Conservation (phyloP, 148 eudicot species). For the Pharnaceum exiguum region DNA sequence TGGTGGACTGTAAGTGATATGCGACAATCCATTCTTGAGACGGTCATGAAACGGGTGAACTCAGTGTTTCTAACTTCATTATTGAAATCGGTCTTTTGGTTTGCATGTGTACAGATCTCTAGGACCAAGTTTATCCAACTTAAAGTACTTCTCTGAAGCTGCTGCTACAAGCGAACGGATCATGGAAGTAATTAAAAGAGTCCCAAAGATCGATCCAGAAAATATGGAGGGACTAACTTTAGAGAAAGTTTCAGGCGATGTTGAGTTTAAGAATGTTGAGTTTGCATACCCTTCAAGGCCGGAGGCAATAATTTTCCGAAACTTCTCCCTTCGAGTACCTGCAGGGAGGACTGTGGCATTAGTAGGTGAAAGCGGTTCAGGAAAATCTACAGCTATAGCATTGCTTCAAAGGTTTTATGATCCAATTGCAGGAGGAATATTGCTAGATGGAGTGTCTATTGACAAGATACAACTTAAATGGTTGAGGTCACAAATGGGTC, state of each 20-base stretch:
- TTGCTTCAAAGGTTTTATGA: constrained; percentile 36
- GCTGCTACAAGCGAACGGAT: constrained; percentile 26
- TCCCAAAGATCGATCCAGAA: constrained; percentile 34
- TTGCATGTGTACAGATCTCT: constrained; percentile 25
- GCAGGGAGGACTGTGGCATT: constrained; percentile 30
- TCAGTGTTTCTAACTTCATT: too few species aligned
- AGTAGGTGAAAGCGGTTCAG: constrained; percentile 44
- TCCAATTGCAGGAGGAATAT: constrained; percentile 29
- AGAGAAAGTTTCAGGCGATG: constrained; percentile 21
- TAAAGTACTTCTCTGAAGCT: constrained; percentile 35
- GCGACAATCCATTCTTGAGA: background rate
- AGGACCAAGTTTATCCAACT: constrained; percentile 28
- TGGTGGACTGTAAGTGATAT: constrained; percentile 27
- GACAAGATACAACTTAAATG: constrained; percentile 34
- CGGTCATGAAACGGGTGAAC: too few species aligned
- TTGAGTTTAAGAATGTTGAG: constrained; percentile 24
- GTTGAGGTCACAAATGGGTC: constrained; percentile 39
- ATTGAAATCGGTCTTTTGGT: background rate
- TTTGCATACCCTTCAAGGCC: constrained; percentile 42
- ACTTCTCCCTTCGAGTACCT: constrained; percentile 24
- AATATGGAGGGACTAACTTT: constrained; percentile 24
- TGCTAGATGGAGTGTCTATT: constrained; percentile 28
- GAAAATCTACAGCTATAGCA: constrained; percentile 33
- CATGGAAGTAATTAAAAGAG: constrained; percentile 27
- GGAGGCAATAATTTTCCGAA: constrained; percentile 20